A percentile compares a stretch with the other conserved stretches of the same genome.
These are phyloP conservation scores for Leccinum discolor DNA, from an alignment of 1,284 basidiomycete species.

Conservation along the genomic window DNA sequence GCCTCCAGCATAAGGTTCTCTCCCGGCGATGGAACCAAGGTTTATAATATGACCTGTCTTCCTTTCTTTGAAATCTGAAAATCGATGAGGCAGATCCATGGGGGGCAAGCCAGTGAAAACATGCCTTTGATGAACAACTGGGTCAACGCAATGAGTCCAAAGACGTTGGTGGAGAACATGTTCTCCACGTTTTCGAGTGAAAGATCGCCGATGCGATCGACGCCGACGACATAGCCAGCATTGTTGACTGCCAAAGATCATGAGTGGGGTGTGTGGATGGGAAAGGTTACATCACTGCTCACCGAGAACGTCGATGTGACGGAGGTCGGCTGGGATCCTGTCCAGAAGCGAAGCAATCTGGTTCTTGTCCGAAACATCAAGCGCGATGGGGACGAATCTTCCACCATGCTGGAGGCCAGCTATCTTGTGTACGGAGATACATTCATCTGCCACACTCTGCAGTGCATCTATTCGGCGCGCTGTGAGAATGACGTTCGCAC, in stretches of 20 bases:
- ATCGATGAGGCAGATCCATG: neutral
- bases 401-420: constrained; percentile 74
- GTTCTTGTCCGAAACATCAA: constrained; percentile 76
- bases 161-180: constrained; percentile 95
- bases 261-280: neutral
- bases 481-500: constrained; percentile 76
- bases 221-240: constrained; percentile 84
- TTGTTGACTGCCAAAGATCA: constrained; percentile 67
- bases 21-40: constrained; percentile 91
- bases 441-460: constrained; percentile 64
- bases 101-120: constrained; percentile 10
- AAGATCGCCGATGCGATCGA: constrained; percentile 83
- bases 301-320: constrained; percentile 78
- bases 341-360: constrained; percentile 70
- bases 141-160: constrained; percentile 84
- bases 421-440: constrained; percentile 68
- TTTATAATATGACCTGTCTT: constrained; percentile 94
- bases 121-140: constrained; percentile 76
- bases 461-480: constrained; percentile 71
- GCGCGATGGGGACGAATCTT: constrained; percentile 61
- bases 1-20: constrained; percentile 91
- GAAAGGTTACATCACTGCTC: constrained; percentile 12
- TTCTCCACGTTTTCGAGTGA: constrained; percentile 73
- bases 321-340: constrained; percentile 67
- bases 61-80: constrained; percentile 84